Evolutionary conservation across 1,284 basidiomycete genomes (phyloP), one percentile per base, ranked within the genome.

Genomic region (Xerocomus minutiporus): DNA sequence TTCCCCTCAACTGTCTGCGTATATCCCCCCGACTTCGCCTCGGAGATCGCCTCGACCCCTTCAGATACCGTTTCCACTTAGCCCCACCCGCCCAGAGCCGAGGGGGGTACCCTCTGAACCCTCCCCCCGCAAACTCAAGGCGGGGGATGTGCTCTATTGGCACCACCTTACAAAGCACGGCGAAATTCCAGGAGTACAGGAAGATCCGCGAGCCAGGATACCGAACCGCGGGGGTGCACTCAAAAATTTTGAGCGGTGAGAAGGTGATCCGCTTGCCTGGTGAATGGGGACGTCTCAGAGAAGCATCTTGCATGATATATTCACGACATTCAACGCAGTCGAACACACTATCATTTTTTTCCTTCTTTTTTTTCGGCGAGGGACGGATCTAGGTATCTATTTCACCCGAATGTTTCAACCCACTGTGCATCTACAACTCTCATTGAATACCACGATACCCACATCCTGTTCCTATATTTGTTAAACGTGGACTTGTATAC

Each of bases 141-240:
- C 76, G 5, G 90, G 89, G 26, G 86, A 90, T 59, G 66, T 81
- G 11, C 69, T 93, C 8, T 90, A 81, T 65, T 93, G 90, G 90
- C 86, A 88, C 63, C 83, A 92, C 62, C 81, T 93, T 51, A 69
- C 77, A 29, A 75, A 79, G 48, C 81, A 78, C 53, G 91, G 90
- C 7, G 91, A 93, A 73, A 84, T 87, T 53, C 80, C 83, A 25
- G 81, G 78, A 25, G 81, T 85, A 8, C 66, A 67, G 43, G 81
- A 88, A 57, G 81, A 87, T 65, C 60, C 72, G 32, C 76, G 82
- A 25, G 82, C 83, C 9, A 72, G 78, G 51, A 52, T 65, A 26
- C 50, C 59, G 26, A 58, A 40, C 26, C 47, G 50, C 39, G 42
- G 46, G n/a, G 32, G 50, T 46, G n/a, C 40, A 25, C 42, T 45